These are phyloP conservation scores for Groenewaldozyma auringiensis DNA, from an alignment of 1,139 yeast species.

Conservation along the genomic window DNA sequence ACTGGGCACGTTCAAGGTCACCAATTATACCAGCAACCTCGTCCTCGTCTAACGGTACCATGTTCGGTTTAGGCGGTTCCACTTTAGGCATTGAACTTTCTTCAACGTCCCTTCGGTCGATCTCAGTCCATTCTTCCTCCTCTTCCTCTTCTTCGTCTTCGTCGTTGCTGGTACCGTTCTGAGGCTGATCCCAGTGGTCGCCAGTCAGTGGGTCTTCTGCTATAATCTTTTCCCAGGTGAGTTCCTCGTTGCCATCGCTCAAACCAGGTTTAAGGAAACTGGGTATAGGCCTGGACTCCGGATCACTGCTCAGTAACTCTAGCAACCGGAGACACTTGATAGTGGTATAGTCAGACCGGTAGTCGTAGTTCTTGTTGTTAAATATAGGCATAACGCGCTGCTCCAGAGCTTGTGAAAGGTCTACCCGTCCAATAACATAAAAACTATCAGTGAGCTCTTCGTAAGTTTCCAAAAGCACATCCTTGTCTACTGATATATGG, in stretches of 20 bases:
- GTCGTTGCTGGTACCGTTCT: conserved; percentile 9
- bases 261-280: background rate
- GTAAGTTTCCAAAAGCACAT: conserved; percentile 14
- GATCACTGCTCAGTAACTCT: conserved; percentile 9
- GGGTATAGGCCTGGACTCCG: background rate
- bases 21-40: background rate
- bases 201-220: conserved; percentile 22
- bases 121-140: background rate
- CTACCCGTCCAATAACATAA: conserved; percentile 22
- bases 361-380: conserved; percentile 7
- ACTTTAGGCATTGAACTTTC: background rate
- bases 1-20: background rate
- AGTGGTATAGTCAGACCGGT: conserved; percentile 9
- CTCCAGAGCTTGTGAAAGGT: conserved; percentile 19
- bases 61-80: background rate
- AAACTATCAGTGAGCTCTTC: conserved; percentile 21
- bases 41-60: background rate
- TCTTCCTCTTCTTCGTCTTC: conserved; percentile 1
- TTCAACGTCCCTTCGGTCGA: background rate
- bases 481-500: conserved; percentile 13
- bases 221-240: conserved; percentile 22
- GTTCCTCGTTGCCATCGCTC: background rate
- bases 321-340: conserved; percentile 17
- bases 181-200: conserved; percentile 19
- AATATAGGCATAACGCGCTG: conserved; percentile 12